Evolutionary conservation across 2,329 filamentous ascomycete genomes (phyloP), one percentile per base, ranked within the genome.

Genomic region (Kalmusia sp.): DNA sequence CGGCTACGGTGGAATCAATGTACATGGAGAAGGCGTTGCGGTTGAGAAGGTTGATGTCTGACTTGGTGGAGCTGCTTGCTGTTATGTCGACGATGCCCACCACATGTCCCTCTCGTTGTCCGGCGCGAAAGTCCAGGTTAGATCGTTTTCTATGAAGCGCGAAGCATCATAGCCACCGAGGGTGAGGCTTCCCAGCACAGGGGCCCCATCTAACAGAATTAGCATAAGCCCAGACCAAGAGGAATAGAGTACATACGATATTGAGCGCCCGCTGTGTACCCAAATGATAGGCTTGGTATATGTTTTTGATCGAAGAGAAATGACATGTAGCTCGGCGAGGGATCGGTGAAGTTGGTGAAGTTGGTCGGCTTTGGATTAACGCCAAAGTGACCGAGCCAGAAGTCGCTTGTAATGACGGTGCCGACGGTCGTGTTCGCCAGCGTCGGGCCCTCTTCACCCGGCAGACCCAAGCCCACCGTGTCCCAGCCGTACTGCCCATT

Each of bases 221-320:
- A 57, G 49, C 59, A 57, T 4, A 21, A 14, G 38, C 9, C 12
- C 37, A n/a, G 4, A 25, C 12, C 8, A 17, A 8, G 19, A 6
- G 30, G 17, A 15, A 15, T 30, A 12, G 24, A n/a, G 14, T 21
- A 73, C 82, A 70, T 76, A 87, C 87, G 81, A 65, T 92, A 92
- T 56, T 82, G 82, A n/a, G 88, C 88, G 14, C 90, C 90, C 34
- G 89, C 89, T 3, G 89, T 92, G 69, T 87, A 92, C 46, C 87
- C 88, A 68, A 89, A 92, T 35, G 87, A 90, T 57, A 90, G 80
- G 68, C 89, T 91, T 1, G 88, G 86, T 41, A 92, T 89, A 52
- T 75, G 77, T 7, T 83, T 82, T 39, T 70, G 64, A 9, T 80
- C 72, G 65, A 86, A 82, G 37, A 89, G 82, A 46, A 64, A 58